Percentiles rank a stretch among this genome's conserved stretches.
Conservation (phyloP, 176 grass and related monocot species). For the Hordeum marinum region DNA sequence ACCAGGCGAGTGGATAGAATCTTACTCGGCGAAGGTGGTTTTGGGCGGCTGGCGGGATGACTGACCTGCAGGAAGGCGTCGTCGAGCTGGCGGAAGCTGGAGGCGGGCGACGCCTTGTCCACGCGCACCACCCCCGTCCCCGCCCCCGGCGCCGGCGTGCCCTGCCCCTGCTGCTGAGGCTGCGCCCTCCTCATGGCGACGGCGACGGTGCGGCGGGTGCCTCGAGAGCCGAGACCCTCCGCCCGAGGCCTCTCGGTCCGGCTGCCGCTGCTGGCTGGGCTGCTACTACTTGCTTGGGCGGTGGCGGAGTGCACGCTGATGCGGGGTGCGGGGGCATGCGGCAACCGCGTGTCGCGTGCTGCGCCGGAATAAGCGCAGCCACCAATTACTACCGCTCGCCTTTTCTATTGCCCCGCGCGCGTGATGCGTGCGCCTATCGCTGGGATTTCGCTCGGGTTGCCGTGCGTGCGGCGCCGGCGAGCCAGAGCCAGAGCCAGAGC, state of each 20-base stretch:
- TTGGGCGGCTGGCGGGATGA: too few species aligned
- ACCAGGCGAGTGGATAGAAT: too few species aligned
- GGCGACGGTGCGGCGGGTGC: not conserved
- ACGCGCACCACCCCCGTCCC: slow-evolving; percentile 45
- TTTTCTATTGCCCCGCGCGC: not conserved
- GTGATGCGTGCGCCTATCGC: not conserved
- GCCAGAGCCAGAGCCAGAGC: too few species aligned
- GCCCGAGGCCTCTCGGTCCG: not conserved
- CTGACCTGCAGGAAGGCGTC: slow-evolving; percentile 88
- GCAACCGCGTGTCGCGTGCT: slow-evolving; percentile 41
- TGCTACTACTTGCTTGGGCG: not conserved
- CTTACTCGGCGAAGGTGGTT: too few species aligned
- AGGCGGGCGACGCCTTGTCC: slow-evolving; percentile 55
- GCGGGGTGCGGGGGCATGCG: not conserved
- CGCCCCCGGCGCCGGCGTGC: not conserved
- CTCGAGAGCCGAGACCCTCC: not conserved
- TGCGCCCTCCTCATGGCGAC: slow-evolving; percentile 20
- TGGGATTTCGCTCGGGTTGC: slow-evolving; percentile 10
- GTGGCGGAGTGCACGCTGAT: not conserved
- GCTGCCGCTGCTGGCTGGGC: not conserved
- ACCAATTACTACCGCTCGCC: not conserved
- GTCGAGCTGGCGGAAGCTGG: slow-evolving; percentile 91
- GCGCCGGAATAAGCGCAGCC: slow-evolving; percentile 41
- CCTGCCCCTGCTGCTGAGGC: not conserved
- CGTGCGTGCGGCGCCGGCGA: not conserved